Conservation (phyloP, 2,329 filamentous ascomycete species). For the Karstenula rhodostoma region DNA sequence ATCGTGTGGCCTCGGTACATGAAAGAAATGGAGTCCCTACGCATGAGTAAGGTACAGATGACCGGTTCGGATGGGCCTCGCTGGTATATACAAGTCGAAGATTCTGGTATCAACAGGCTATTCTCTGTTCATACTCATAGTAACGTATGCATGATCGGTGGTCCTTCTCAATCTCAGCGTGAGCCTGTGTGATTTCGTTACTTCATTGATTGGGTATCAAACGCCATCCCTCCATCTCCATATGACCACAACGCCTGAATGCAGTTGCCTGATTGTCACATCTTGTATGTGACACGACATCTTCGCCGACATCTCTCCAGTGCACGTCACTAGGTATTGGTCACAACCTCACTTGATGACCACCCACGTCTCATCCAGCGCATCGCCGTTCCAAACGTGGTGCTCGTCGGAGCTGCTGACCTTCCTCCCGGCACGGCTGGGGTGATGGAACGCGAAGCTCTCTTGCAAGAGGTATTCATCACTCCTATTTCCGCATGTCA, state of each 20-base stretch:
- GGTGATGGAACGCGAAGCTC: constrained; percentile 15
- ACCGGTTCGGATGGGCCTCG: too few relatives aligned
- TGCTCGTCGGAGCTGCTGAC: constrained; percentile 24
- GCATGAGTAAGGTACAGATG: too few relatives aligned
- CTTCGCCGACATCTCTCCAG: neutral
- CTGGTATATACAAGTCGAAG: too few relatives aligned
- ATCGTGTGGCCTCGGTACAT: too few relatives aligned
- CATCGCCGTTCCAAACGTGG: constrained; percentile 20
- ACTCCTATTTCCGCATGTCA: constrained; percentile 20
- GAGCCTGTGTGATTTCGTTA: too few relatives aligned
- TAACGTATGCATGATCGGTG: too few relatives aligned
- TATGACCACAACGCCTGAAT: neutral
- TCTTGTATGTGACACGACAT: neutral
- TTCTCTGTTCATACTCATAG: too few relatives aligned
- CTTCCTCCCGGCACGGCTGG: constrained; percentile 17
- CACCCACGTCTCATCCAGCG: constrained; percentile 9
- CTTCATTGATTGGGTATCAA: neutral
- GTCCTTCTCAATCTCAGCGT: too few relatives aligned
- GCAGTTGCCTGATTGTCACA: neutral
- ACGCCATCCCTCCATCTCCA: neutral
- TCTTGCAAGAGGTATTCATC: constrained; percentile 20
- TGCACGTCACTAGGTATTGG: neutral
- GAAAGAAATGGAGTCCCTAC: too few relatives aligned
- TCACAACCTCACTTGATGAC: neutral
- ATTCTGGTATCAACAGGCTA: too few relatives aligned